Conservation (phyloP, 2,329 filamentous ascomycete species). For the Venturia aucupariae region DNA sequence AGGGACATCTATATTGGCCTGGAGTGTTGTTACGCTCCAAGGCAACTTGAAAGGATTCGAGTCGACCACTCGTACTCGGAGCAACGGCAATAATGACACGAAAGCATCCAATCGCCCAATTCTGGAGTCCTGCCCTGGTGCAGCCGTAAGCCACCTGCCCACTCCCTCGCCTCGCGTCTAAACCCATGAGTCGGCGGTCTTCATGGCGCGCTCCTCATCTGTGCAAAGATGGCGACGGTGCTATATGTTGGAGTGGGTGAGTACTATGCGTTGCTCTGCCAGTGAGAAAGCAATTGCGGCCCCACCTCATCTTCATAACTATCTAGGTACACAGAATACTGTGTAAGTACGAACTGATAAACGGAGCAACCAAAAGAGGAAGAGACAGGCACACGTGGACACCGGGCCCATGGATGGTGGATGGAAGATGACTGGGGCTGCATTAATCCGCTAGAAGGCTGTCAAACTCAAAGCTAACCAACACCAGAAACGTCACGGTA, state of each 20-base stretch:
- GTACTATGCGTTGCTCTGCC: not conserved
- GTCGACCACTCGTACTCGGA: too few species aligned
- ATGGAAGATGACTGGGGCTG: not conserved
- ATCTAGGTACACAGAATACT: too few species aligned
- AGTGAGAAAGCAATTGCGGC: not conserved
- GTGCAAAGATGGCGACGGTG: not conserved
- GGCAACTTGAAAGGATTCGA: too few species aligned
- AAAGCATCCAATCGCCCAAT: not conserved
- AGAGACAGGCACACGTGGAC: not conserved
- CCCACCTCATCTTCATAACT: not conserved
- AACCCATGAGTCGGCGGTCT: not conserved
- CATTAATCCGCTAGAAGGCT: too few species aligned
- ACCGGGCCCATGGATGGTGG: not conserved
- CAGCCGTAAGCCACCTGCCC: not conserved
- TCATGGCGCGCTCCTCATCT: not conserved
- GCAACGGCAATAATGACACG: not conserved
- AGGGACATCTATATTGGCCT: not conserved
- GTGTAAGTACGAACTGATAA: not conserved
- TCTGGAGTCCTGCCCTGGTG: not conserved
- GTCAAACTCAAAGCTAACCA: too few species aligned
- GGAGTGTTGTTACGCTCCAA: not conserved
- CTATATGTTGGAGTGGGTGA: not conserved
- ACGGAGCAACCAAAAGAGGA: not conserved
- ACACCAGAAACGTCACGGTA: not conserved
- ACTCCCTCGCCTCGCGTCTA: not conserved